These are phyloP conservation scores for Penicillium sp. DNA, from an alignment of 2,329 filamentous ascomycete species.

Conservation along the genomic window DNA sequence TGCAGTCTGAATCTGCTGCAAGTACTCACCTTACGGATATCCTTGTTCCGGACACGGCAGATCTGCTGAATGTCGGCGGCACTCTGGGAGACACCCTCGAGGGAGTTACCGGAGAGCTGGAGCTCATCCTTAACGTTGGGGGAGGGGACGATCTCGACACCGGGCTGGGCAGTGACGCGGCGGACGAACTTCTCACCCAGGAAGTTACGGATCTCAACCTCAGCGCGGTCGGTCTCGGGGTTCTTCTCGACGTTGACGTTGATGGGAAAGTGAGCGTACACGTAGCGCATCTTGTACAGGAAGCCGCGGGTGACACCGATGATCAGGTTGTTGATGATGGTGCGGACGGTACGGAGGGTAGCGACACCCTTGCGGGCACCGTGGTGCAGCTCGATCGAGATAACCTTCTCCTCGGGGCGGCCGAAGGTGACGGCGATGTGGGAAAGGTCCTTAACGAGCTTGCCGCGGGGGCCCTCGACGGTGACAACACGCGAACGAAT, in stretches of 20 bases:
- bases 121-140: slow-evolving; percentile 98
- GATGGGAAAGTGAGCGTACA: slow-evolving; percentile 99
- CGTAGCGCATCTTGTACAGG: slow-evolving; percentile 99
- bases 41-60: slow-evolving; percentile 99
- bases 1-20: too few relatives aligned
- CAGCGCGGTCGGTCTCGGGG: slow-evolving; percentile 80
- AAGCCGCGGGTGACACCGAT: slow-evolving; percentile 98
- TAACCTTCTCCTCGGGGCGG: slow-evolving; percentile 79
- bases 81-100: slow-evolving; percentile 96
- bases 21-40: slow-evolving; percentile 91
- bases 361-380: slow-evolving; percentile 97
- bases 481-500: slow-evolving; percentile 98
- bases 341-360: slow-evolving; percentile 95
- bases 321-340: slow-evolving; percentile 98
- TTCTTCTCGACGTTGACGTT: slow-evolving; percentile 99
- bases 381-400: slow-evolving; percentile 99
- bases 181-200: slow-evolving; percentile 99
- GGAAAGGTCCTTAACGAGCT: slow-evolving; percentile 94
- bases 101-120: slow-evolving; percentile 86
- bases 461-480: slow-evolving; percentile 96
- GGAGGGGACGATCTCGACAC: slow-evolving; percentile 89
- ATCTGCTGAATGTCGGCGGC: slow-evolving; percentile 99
- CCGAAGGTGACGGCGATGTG: slow-evolving; percentile 97
- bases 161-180: slow-evolving; percentile 82
- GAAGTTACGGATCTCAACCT: slow-evolving; percentile 99